phyloP scores from a whole-genome alignment of 352 stramenopile species.

The Phytophthora multivora region DNA sequence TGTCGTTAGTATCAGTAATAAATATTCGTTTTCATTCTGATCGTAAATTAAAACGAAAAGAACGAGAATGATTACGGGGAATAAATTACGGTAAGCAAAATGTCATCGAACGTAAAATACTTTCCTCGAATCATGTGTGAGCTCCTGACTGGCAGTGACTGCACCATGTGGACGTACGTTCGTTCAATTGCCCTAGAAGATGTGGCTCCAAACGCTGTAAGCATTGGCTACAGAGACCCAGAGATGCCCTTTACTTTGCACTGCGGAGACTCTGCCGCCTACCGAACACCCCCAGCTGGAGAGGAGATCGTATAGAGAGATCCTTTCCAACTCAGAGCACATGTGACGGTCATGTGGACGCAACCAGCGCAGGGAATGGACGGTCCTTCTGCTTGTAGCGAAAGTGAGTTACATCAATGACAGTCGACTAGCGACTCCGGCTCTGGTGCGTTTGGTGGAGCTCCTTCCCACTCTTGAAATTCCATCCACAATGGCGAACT shows the following conservation, averaged over 20 bases:
- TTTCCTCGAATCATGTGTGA: slow-evolving; percentile 1
- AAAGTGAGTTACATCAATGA: slow-evolving; percentile 26
- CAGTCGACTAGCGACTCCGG: slow-evolving; percentile 20
- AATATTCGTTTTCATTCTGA: too few relatives aligned
- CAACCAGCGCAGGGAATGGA: slow-evolving; percentile 28
- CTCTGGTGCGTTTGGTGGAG: slow-evolving; percentile 26
- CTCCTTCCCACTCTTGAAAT: background rate
- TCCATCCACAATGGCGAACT: background rate
- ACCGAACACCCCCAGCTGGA: slow-evolving; percentile 18
- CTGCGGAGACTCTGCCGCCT: slow-evolving; percentile 23
- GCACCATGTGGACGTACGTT: slow-evolving; percentile 7
- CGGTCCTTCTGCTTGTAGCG: slow-evolving; percentile 18
- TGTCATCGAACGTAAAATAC: background rate
- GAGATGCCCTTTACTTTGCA: slow-evolving; percentile 11
- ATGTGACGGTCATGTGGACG: slow-evolving; percentile 23
- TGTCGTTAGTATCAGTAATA: slow-evolving; percentile 20
- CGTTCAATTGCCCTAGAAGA: slow-evolving; percentile 26
- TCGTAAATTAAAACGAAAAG: too few relatives aligned
- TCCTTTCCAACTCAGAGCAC: background rate
- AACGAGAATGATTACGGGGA: too few relatives aligned
- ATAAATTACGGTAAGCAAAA: too few relatives aligned
- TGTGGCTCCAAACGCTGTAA: slow-evolving; percentile 12
- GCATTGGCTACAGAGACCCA: slow-evolving; percentile 9
- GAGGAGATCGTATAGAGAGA: slow-evolving; percentile 13
- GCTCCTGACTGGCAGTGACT: background rate